Evolutionary conservation across 2,329 filamentous ascomycete genomes (phyloP).

Genomic region (Thelonectria discophora): DNA sequence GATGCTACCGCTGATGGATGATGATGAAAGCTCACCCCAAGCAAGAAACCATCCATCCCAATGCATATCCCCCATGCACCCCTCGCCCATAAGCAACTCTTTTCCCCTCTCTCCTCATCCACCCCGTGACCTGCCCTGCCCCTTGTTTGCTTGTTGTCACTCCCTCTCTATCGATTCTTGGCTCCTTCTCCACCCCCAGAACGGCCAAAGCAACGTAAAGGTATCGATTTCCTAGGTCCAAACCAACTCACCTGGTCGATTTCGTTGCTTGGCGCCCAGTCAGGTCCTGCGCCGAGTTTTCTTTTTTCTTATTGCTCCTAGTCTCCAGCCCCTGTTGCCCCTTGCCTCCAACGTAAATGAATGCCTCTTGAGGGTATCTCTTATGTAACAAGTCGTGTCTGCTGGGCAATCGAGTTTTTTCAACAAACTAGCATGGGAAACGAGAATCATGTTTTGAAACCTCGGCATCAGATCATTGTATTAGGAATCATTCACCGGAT

Average conservation of each 20-base stretch:
- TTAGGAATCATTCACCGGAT: not conserved
- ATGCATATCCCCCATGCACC: too few relatives aligned
- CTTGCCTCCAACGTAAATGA: not conserved
- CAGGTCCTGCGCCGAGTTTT: not conserved
- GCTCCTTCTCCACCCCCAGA: not conserved
- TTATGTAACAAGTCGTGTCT: not conserved
- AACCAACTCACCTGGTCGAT: not conserved
- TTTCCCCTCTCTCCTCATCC: too few relatives aligned
- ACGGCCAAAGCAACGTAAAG: too few relatives aligned
- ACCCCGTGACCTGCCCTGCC: too few relatives aligned
- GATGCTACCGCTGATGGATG: too few relatives aligned
- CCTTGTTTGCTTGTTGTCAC: too few relatives aligned
- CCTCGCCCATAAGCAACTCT: too few relatives aligned
- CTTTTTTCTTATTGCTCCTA: not conserved
- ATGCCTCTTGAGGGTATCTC: not conserved
- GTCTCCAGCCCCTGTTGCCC: too few relatives aligned
- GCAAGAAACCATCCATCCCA: too few relatives aligned
- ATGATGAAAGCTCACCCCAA: too few relatives aligned
- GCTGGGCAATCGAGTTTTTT: not conserved
- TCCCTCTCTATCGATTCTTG: not conserved
- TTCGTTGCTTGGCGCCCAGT: not conserved
- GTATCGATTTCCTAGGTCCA: too few relatives aligned
- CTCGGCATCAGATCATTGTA: not conserved
- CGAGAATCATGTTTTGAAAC: not conserved
- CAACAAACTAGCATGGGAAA: not conserved